Percentiles rank a stretch among this genome's conserved stretches.
phyloP scores from a whole-genome alignment of 2,329 filamentous ascomycete species.

The Fusarium paranaense region DNA sequence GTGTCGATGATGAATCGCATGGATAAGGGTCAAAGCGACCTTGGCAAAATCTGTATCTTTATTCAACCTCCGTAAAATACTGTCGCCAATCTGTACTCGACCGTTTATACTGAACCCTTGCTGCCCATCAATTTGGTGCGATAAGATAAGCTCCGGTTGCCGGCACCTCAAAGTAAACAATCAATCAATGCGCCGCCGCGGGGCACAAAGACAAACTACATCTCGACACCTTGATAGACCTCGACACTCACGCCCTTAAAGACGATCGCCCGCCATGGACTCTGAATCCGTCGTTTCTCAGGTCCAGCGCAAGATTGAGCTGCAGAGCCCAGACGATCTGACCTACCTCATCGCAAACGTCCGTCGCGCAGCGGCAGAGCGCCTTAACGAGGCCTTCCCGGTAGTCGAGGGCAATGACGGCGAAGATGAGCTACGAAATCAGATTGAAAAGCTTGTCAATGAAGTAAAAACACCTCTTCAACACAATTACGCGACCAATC shows the following conservation, averaged over 20 bases:
- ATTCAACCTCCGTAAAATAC: background rate
- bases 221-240: slow-evolving; percentile 27
- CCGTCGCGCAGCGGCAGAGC: slow-evolving; percentile 73
- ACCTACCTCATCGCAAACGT: slow-evolving; percentile 77
- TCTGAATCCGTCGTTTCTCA: slow-evolving; percentile 50
- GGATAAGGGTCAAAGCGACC: background rate
- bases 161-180: slow-evolving; percentile 1
- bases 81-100: background rate
- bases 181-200: slow-evolving; percentile 14
- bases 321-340: slow-evolving; percentile 81
- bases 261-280: slow-evolving; percentile 44
- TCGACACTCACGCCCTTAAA: background rate
- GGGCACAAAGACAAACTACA: slow-evolving; percentile 19
- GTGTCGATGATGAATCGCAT: background rate
- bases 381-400: slow-evolving; percentile 76
- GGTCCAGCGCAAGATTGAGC: slow-evolving; percentile 79
- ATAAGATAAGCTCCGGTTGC: background rate
- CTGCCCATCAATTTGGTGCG: background rate
- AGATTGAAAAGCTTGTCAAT: slow-evolving; percentile 70
- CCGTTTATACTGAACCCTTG: background rate
- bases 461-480: slow-evolving; percentile 55
- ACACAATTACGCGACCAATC: background rate
- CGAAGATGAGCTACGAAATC: slow-evolving; percentile 68
- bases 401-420: slow-evolving; percentile 62
- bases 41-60: background rate